These are phyloP conservation scores for Backusella tarrabulga DNA, from an alignment of 192 early-diverging fungal species.

Conservation along the genomic window DNA sequence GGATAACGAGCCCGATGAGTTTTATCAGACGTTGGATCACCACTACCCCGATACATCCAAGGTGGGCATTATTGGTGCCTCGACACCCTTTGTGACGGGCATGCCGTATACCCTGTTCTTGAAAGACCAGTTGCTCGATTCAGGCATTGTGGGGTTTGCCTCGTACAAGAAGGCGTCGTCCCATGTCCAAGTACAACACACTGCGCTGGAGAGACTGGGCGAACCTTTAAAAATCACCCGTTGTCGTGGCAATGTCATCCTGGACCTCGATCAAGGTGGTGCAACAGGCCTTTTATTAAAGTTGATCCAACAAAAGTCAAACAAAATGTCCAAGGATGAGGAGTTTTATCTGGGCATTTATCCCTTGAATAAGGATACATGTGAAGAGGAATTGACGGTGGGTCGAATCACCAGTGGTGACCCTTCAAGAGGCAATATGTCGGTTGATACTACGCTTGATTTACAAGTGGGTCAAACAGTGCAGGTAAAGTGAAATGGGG, in stretches of 20 bases:
- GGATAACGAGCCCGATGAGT: constrained; percentile 52
- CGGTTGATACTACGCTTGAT: constrained; percentile 52
- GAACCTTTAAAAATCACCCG: constrained; percentile 50
- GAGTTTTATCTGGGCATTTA: constrained; percentile 50
- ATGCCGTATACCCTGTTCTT: constrained; percentile 50
- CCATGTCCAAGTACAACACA: constrained; percentile 32
- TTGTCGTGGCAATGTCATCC: constrained; percentile 56
- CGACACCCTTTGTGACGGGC: constrained; percentile 56
- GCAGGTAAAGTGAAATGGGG: constrained; percentile 33
- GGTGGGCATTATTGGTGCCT: constrained; percentile 46
- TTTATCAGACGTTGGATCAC: constrained; percentile 49
- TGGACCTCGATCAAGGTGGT: constrained; percentile 49
- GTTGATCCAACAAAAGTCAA: constrained; percentile 27
- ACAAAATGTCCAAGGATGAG: constrained; percentile 47
- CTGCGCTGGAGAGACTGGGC: constrained; percentile 41
- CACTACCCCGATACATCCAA: constrained; percentile 41
- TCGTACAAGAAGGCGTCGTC: not conserved
- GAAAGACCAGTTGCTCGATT: constrained; percentile 38
- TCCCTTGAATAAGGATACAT: not conserved
- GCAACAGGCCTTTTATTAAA: constrained; percentile 50
- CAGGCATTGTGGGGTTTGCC: constrained; percentile 50
- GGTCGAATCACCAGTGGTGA: constrained; percentile 53
- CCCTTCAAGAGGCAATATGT: constrained; percentile 55
- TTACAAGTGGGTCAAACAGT: constrained; percentile 48
- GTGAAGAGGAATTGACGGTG: constrained; percentile 16